phyloP scores from a whole-genome alignment of 257 asterid genomes.

The Striga asiatica region DNA sequence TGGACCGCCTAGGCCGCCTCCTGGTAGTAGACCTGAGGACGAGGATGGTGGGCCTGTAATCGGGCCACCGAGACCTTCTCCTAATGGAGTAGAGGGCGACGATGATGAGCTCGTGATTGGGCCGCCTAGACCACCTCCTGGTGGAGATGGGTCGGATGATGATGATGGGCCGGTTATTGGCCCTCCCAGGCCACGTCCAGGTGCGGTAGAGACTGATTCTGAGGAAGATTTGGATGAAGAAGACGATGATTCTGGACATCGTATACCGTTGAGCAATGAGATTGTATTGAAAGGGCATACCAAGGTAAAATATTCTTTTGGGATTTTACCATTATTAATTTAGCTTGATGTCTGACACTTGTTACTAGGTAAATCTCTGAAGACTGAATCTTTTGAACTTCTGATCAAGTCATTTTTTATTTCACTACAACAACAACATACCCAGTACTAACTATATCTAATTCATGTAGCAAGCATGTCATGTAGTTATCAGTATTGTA shows the following conservation, averaged over 20 bases:
- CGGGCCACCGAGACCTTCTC: slow-evolving; percentile 51
- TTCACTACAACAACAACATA: neutral
- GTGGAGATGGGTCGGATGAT: slow-evolving; percentile 28
- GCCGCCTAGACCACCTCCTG: slow-evolving; percentile 53
- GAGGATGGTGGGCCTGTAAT: slow-evolving; percentile 30
- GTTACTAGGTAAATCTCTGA: neutral
- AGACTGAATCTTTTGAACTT: slow-evolving; percentile 4
- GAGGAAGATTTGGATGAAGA: slow-evolving; percentile 53
- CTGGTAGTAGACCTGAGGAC: slow-evolving; percentile 17
- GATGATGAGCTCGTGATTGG: slow-evolving; percentile 40
- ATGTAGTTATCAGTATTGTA: neutral
- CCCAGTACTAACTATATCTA: neutral
- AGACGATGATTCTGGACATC: slow-evolving; percentile 37
- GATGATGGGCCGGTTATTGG: slow-evolving; percentile 33
- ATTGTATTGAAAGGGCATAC: slow-evolving; percentile 86
- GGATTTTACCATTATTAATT: neutral
- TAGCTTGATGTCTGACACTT: neutral
- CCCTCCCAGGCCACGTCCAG: slow-evolving; percentile 47
- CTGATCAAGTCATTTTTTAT: neutral
- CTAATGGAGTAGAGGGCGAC: slow-evolving; percentile 18
- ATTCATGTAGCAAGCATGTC: neutral
- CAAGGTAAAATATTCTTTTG: slow-evolving; percentile 37
- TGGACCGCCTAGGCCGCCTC: slow-evolving; percentile 54
- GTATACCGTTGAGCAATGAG: slow-evolving; percentile 90
- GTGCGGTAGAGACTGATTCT: slow-evolving; percentile 32